Evolutionary conservation across 2,329 filamentous ascomycete species (phyloP).

Genomic region (Pestalotiopsis fici): DNA sequence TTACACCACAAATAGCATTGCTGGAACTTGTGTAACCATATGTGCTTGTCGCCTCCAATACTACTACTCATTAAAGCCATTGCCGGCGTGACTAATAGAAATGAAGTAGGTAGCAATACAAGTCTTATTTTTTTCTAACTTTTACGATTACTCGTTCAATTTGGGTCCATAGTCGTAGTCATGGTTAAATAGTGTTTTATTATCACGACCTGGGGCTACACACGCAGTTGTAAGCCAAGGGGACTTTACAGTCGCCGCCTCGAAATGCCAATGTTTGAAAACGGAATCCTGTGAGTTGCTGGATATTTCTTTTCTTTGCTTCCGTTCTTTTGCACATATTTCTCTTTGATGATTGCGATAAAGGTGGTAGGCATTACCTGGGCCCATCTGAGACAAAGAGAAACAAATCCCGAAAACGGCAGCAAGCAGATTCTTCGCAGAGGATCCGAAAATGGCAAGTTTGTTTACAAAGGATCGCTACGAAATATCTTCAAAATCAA

Average conservation of each 20-base stretch:
- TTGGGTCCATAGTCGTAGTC: no score
- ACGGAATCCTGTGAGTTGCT: neutral
- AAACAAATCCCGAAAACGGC: neutral
- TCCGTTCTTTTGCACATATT: neutral
- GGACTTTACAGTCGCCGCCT: neutral
- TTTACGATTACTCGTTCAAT: no score
- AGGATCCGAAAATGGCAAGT: neutral
- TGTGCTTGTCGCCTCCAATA: neutral
- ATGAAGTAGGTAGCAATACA: neutral
- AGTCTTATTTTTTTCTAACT: neutral
- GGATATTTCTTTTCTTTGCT: neutral
- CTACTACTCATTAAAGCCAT: neutral
- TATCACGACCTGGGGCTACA: neutral
- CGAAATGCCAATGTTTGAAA: neutral
- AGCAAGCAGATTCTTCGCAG: neutral
- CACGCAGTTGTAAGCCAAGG: neutral
- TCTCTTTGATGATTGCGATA: neutral
- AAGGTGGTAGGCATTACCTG: neutral
- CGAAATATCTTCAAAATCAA: neutral
- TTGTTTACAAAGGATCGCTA: neutral
- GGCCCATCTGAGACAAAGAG: conserved; percentile 3
- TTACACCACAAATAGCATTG: neutral
- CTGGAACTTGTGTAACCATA: neutral
- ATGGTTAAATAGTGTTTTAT: neutral
- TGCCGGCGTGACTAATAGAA: neutral